phyloP scores from a whole-genome alignment of 1,284 basidiomycete species.

The Tilletia caries region DNA sequence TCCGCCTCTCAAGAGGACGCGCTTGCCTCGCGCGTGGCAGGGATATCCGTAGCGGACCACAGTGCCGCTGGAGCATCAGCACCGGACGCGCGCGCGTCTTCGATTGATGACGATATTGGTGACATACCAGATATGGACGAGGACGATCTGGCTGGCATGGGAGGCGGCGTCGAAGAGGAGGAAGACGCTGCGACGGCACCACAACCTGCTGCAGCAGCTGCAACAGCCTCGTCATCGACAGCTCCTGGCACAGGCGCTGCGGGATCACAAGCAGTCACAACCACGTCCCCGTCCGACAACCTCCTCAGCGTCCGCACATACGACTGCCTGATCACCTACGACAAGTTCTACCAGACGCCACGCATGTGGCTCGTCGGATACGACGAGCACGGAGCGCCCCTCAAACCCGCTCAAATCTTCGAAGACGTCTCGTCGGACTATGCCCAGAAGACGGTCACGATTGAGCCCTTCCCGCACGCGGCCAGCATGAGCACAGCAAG shows the following conservation, averaged over 20 bases:
- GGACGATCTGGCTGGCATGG: slow-evolving; percentile 36
- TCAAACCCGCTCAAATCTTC: slow-evolving; percentile 78
- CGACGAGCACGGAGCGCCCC: slow-evolving; percentile 46
- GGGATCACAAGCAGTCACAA: slow-evolving; percentile 17
- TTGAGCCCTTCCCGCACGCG: slow-evolving; percentile 94
- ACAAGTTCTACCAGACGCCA: slow-evolving; percentile 64
- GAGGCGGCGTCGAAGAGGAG: slow-evolving; percentile 41
- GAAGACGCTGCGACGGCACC: slow-evolving; percentile 38
- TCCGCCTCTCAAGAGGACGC: slow-evolving; percentile 43
- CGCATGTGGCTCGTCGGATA: slow-evolving; percentile 53
- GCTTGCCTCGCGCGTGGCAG: slow-evolving; percentile 37
- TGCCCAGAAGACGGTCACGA: slow-evolving; percentile 97
- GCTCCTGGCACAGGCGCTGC: slow-evolving; percentile 3
- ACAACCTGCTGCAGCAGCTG: background rate
- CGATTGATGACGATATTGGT: slow-evolving; percentile 32
- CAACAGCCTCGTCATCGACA: slow-evolving; percentile 30
- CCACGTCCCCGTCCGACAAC: slow-evolving; percentile 61
- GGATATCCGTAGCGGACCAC: slow-evolving; percentile 21
- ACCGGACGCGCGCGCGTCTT: background rate
- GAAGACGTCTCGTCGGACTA: slow-evolving; percentile 97
- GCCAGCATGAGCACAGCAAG: slow-evolving; percentile 62
- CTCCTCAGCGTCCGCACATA: slow-evolving; percentile 93
- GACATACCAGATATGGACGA: slow-evolving; percentile 48
- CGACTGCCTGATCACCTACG: slow-evolving; percentile 99
- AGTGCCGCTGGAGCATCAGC: background rate